Evolutionary conservation across 345 rosid species (phyloP).

Genomic region (Schrenkiella parvula): DNA sequence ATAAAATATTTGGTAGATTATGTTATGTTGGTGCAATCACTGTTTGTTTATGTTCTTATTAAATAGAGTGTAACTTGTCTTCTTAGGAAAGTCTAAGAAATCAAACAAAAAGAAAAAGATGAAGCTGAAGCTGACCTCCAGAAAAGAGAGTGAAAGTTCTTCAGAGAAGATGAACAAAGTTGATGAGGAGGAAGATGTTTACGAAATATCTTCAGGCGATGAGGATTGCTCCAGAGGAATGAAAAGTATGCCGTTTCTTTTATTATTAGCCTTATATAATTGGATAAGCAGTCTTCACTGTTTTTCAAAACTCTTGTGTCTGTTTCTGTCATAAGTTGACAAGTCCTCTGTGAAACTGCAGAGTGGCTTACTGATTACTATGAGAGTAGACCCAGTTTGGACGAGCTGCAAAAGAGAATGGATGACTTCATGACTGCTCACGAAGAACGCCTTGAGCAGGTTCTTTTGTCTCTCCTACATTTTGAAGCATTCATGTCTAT

Average conservation of each 20-base stretch:
- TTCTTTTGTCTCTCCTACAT: slow-evolving; percentile 23
- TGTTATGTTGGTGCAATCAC: background rate
- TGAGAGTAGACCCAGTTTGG: slow-evolving; percentile 70
- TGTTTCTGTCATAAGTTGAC: background rate
- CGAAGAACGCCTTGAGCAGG: slow-evolving; percentile 77
- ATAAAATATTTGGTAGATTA: background rate
- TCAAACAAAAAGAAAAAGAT: slow-evolving; percentile 29
- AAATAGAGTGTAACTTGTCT: background rate
- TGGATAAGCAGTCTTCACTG: background rate
- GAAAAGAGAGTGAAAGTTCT: background rate
- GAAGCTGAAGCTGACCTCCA: background rate
- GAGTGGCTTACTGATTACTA: slow-evolving; percentile 78
- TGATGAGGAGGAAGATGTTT: slow-evolving; percentile 42
- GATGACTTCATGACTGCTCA: slow-evolving; percentile 75
- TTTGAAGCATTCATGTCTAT: background rate
- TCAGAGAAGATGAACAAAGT: slow-evolving; percentile 24
- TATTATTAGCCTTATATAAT: background rate
- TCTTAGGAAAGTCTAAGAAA: slow-evolving; percentile 34
- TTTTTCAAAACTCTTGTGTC: background rate
- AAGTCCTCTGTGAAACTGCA: slow-evolving; percentile 30
- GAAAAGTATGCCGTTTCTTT: slow-evolving; percentile 51
- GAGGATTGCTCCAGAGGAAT: slow-evolving; percentile 66
- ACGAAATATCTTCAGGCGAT: slow-evolving; percentile 68
- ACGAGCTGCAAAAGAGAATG: slow-evolving; percentile 65
- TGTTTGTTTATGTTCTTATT: background rate